Percentiles rank a stretch among this genome's conserved stretches.
These are phyloP conservation scores for Ceratocystis variospora DNA, from an alignment of 2,329 filamentous ascomycete species.

Conservation along the genomic window DNA sequence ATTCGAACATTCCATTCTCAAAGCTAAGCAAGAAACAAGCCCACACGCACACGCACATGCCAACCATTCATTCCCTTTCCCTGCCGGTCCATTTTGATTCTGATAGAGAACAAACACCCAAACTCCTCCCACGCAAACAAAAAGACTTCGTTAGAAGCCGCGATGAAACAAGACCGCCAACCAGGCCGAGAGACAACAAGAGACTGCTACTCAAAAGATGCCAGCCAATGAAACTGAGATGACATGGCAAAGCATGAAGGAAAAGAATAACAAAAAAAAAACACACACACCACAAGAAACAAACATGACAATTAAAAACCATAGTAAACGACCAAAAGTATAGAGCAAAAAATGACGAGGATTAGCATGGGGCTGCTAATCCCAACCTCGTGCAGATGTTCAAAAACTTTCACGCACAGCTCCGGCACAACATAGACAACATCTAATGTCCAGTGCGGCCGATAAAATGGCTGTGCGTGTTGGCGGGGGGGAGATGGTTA, in stretches of 20 bases:
- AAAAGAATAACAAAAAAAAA: not conserved
- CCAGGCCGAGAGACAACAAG: not conserved
- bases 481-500: slow-evolving; percentile 40
- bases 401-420: not conserved
- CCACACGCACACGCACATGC: not conserved
- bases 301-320: not conserved
- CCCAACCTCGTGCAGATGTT: not conserved
- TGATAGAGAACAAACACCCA: slow-evolving; percentile 1
- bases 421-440: not conserved
- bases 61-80: not conserved
- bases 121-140: slow-evolving; percentile 2
- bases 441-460: slow-evolving; percentile 12
- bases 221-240: not conserved
- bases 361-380: not conserved
- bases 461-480: slow-evolving; percentile 34
- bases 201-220: not conserved
- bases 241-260: not conserved
- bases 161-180: not conserved
- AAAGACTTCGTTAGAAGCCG: not conserved
- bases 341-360: not conserved
- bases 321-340: not conserved
- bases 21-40: not conserved
- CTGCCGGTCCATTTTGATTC: not conserved
- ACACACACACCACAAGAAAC: not conserved
- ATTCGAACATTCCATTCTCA: not conserved